phyloP scores from a whole-genome alignment of 305 asterid genomes.

The Fraxinus platypoda region DNA sequence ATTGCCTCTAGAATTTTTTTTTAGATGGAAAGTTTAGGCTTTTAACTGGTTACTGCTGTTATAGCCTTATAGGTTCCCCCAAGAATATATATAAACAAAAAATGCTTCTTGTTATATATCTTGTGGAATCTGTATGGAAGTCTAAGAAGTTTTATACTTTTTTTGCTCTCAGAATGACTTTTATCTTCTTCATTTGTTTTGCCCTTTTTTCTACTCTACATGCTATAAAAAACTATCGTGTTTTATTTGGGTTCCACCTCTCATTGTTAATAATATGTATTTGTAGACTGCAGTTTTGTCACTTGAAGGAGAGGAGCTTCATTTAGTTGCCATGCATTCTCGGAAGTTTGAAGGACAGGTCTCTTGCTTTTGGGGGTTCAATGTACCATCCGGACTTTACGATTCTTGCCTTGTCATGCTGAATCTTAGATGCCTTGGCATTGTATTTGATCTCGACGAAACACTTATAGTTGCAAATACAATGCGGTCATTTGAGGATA shows the following conservation, averaged over 20 bases:
- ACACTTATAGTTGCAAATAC: slow-evolving; percentile 95
- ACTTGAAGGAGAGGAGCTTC: slow-evolving; percentile 70
- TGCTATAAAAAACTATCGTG: slow-evolving; percentile 7
- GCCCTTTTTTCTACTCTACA: slow-evolving; percentile 4
- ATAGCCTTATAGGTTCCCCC: background rate
- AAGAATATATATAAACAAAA: background rate
- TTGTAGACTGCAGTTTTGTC: slow-evolving; percentile 80
- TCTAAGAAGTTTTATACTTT: background rate
- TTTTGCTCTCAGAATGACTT: background rate
- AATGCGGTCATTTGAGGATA: slow-evolving; percentile 94
- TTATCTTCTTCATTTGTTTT: slow-evolving; percentile 5
- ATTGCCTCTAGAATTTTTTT: background rate
- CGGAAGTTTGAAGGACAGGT: slow-evolving; percentile 57
- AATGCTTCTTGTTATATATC: background rate
- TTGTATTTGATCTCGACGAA: slow-evolving; percentile 97
- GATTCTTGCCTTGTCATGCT: slow-evolving; percentile 85
- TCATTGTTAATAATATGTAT: slow-evolving; percentile 19
- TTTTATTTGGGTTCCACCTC: slow-evolving; percentile 16
- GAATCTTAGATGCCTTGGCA: slow-evolving; percentile 94
- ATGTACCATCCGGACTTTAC: slow-evolving; percentile 65
- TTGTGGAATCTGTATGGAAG: background rate
- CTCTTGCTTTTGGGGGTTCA: slow-evolving; percentile 93
- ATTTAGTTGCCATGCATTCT: slow-evolving; percentile 94
- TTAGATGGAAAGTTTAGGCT: background rate
- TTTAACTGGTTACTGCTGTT: background rate